phyloP scores from a whole-genome alignment of 306 rosid genomes.

The Quercus wislizeni region DNA sequence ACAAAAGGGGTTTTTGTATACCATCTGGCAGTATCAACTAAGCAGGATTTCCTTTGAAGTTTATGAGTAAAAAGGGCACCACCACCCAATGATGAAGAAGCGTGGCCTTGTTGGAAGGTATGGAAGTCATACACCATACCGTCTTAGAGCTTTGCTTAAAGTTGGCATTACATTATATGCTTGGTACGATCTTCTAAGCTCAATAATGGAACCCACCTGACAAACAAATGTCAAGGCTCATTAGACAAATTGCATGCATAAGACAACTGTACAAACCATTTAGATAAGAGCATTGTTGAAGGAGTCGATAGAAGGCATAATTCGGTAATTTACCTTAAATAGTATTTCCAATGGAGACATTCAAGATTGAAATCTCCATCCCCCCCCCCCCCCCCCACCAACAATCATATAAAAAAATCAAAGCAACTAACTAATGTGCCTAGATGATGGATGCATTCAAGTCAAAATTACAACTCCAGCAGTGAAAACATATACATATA shows the following conservation, averaged over 20 bases:
- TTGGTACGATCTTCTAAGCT: constrained; percentile 95
- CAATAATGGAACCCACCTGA: constrained; percentile 98
- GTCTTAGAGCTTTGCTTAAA: constrained; percentile 85
- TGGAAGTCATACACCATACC: constrained; percentile 75
- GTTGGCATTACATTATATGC: constrained; percentile 97
- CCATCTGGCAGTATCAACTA: constrained; percentile 18
- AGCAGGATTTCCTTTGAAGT: constrained; percentile 9
- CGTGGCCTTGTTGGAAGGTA: constrained; percentile 31
- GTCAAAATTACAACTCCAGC: not conserved
- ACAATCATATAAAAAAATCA: no score
- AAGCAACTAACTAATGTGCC: not conserved
- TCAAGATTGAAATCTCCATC: no score
- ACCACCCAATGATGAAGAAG: constrained; percentile 4
- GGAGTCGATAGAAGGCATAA: not conserved
- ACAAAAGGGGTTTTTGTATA: not conserved
- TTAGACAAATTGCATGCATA: constrained; percentile 19
- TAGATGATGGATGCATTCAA: not conserved
- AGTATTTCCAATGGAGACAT: no score
- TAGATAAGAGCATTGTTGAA: constrained; percentile 1
- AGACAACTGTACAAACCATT: constrained; percentile 20
- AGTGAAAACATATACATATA: not conserved
- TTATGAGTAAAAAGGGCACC: not conserved
- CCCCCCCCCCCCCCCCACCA: no score
- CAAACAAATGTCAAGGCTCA: constrained; percentile 33
- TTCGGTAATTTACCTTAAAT: not conserved